These are phyloP conservation scores for Lepidium africanum DNA, from an alignment of 345 rosid genomes.

Conservation along the genomic window DNA sequence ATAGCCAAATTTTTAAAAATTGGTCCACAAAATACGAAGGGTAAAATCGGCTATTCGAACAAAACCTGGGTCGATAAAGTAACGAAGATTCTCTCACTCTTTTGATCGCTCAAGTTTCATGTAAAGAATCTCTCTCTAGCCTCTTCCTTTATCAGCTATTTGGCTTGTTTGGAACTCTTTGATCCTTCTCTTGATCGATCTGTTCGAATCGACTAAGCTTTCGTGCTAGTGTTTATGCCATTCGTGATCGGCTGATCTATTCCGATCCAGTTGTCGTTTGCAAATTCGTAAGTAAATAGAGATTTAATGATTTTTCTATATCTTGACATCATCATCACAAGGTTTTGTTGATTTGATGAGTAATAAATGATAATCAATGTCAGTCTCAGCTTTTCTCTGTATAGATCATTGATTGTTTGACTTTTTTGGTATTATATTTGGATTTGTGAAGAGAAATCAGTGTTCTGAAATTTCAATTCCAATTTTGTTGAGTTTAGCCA, in stretches of 20 bases:
- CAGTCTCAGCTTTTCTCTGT: background rate
- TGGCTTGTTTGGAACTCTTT: background rate
- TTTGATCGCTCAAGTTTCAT: slow-evolving; percentile 12
- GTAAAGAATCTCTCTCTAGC: slow-evolving; percentile 12
- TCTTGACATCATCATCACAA: background rate
- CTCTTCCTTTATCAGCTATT: background rate
- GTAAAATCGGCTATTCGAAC: slow-evolving; percentile 1
- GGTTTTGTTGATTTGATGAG: background rate
- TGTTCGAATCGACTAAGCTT: background rate
- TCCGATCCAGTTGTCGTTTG: background rate
- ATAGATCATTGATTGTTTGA: slow-evolving; percentile 11
- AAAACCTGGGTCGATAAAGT: slow-evolving; percentile 19
- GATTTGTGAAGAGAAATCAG: background rate
- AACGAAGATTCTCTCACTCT: slow-evolving; percentile 15
- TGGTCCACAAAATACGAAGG: background rate
- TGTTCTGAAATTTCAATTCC: background rate
- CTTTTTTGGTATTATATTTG: background rate
- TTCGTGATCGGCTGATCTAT: slow-evolving; percentile 14
- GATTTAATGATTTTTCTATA: background rate
- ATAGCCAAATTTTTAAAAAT: background rate
- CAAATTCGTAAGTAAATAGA: background rate
- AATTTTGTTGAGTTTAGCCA: background rate
- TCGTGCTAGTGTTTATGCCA: background rate
- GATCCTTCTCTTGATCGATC: slow-evolving; percentile 2
- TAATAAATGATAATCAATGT: background rate